These are phyloP conservation scores for Blumeriella jaapii DNA, from an alignment of 2,329 filamentous ascomycete genomes.

Conservation along the genomic window DNA sequence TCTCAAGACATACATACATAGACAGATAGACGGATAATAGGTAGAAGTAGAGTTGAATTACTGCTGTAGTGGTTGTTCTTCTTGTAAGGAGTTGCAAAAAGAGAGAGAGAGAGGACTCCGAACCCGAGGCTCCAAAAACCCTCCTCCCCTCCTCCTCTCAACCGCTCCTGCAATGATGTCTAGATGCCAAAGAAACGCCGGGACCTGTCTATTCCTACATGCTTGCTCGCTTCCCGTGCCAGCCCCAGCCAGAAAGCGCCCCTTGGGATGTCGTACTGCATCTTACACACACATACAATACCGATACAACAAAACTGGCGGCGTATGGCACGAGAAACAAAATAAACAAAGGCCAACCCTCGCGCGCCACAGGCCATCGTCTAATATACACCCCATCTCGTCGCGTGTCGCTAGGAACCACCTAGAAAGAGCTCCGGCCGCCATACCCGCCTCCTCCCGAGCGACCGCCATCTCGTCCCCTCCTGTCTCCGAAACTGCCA, in stretches of 20 bases:
- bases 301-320: conserved; percentile 5
- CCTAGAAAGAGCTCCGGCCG: conserved; percentile 5
- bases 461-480: conserved; percentile 4
- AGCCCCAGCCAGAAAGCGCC: too few species aligned
- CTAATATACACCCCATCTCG: conserved; percentile 9
- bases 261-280: too few species aligned
- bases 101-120: not conserved
- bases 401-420: too few species aligned
- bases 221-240: not conserved
- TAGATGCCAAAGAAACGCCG: conserved; percentile 11
- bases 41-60: conserved; percentile 14
- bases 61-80: conserved; percentile 2
- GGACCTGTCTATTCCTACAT: conserved; percentile 14
- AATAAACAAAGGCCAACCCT: too few species aligned
- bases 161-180: conserved; percentile 17
- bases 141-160: conserved; percentile 3
- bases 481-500: conserved; percentile 6
- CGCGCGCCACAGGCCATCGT: too few species aligned
- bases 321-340: conserved; percentile 2
- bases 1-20: too few species aligned
- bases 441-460: conserved; percentile 5
- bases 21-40: conserved; percentile 1
- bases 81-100: conserved; percentile 3
- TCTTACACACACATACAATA: too few species aligned
- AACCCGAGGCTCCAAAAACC: not conserved